Evolutionary conservation across 495 filamentous ascomycete genomes (phyloP).

Genomic region (Letharia columbiana): DNA sequence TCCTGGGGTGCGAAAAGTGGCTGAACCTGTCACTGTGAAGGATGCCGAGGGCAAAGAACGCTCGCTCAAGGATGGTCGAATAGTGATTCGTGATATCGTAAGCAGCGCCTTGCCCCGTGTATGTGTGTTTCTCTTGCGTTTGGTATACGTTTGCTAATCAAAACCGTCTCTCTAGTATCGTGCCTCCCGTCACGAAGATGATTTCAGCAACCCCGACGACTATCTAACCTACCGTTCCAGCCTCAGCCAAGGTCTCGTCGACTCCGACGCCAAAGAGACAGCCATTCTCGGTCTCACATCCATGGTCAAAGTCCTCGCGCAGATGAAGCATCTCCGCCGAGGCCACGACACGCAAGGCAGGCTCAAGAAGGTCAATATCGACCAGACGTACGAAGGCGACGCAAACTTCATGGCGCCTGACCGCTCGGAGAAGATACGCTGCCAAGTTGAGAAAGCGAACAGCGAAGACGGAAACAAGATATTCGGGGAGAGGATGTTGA

Average conservation of each 20-base stretch:
- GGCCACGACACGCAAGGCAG: slow-evolving; percentile 47
- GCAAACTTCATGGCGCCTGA: slow-evolving; percentile 19
- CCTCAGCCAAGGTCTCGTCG: slow-evolving; percentile 8
- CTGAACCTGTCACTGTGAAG: background rate
- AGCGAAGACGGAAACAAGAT: background rate
- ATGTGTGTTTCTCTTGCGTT: no score
- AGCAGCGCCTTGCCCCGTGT: no score
- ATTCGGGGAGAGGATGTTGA: background rate
- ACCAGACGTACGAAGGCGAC: slow-evolving; percentile 42
- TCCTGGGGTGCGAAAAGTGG: slow-evolving; percentile 14
- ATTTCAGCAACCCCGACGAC: background rate
- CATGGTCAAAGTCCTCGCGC: slow-evolving; percentile 36
- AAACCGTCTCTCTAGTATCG: background rate
- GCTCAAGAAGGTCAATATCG: slow-evolving; percentile 46
- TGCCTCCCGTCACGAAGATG: slow-evolving; percentile 3
- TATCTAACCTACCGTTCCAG: slow-evolving; percentile 14
- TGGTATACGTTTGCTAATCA: background rate
- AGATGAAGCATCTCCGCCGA: slow-evolving; percentile 38
- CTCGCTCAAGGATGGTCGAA: background rate
- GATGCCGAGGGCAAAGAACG: slow-evolving; percentile 4
- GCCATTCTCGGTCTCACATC: slow-evolving; percentile 41
- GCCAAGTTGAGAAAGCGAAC: background rate
- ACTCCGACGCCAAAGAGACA: slow-evolving; percentile 39
- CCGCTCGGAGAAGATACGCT: slow-evolving; percentile 9
- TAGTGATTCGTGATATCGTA: slow-evolving; percentile 18